Base-by-base conservation (phyloP, 768 basidiomycete species). In the Terana coerulea region DNA sequence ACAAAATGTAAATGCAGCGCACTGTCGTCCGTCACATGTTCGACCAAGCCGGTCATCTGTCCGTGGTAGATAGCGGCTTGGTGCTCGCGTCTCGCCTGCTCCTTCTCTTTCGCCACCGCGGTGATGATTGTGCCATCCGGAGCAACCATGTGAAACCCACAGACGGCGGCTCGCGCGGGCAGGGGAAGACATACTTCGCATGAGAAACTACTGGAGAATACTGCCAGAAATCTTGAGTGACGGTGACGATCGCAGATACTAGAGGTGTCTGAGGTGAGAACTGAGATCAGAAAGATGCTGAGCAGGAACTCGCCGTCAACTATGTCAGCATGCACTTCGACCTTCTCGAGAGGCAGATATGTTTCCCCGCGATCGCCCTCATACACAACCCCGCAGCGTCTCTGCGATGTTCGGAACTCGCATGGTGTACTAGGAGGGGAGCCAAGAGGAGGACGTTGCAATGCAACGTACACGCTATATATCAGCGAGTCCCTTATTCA, bases 141-240 rank as follows among this genome's bases (percentile, higher is more conserved):
- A 8, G 70, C 66, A 30, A 65, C 67, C 62, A 81, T 72, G 25
- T 73, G 64, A 56, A 84, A 84, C 0, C 72, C 72, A 51, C 79
- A 82, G 9, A 81, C 71, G 0, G 79, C 80, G 0, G 76, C 76
- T 25, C 67, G 70, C 1, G 74, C 77, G 0, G 82, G 83, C 5
- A 83, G 7, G 82, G 81, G 54, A 84, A 84, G 31, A 73, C 68
- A 61, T 83, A 84, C 28, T 75, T 71, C 17, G 76, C 78, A 40
- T 71, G 66, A 34, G 63, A 59, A 0, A 77, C 79, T 17, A 24
- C 22, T 3, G 35, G 25, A 9, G 37, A 46, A n/a, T 28, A 41
- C 19, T 53, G 44, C 44, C 45, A 53, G 40, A 53, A 53, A 11
- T 31, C 28, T 26, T 53, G 52, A 3, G 50, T 51, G 14, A 51